These are phyloP conservation scores for Ascochyta koolunga DNA, from an alignment of 2,329 filamentous ascomycete genomes.

Conservation along the genomic window DNA sequence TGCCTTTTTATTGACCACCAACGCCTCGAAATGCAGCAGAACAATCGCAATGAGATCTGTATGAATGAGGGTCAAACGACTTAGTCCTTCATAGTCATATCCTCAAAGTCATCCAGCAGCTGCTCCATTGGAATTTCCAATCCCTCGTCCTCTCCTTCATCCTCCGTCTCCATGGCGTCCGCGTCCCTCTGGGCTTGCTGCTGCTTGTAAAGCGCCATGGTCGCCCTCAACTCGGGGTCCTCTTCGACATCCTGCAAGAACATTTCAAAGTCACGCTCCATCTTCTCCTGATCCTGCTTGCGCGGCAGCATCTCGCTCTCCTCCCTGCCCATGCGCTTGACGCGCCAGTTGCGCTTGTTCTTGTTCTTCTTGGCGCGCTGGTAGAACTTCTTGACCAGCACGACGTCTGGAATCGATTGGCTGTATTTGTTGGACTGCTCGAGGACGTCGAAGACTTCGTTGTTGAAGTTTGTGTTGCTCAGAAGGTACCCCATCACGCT, in stretches of 20 bases:
- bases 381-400: constrained; percentile 98
- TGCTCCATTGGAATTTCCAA: constrained; percentile 58
- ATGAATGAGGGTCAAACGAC: background rate
- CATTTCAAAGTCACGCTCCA: constrained; percentile 95
- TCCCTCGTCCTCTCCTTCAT: constrained; percentile 64
- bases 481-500: constrained; percentile 94
- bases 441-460: constrained; percentile 79
- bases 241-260: constrained; percentile 98
- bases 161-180: constrained; percentile 71
- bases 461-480: constrained; percentile 91
- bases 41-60: background rate
- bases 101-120: constrained; percentile 90
- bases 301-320: constrained; percentile 85
- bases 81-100: constrained; percentile 71
- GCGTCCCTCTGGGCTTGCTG: constrained; percentile 62
- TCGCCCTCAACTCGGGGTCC: constrained; percentile 83
- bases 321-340: constrained; percentile 91
- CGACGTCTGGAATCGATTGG: constrained; percentile 83
- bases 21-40: constrained; percentile 26
- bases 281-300: constrained; percentile 84
- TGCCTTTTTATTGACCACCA: constrained; percentile 10
- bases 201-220: constrained; percentile 84
- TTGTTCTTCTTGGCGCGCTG: constrained; percentile 77
- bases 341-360: constrained; percentile 78
- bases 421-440: constrained; percentile 77